Percentiles rank a stretch among this genome's conserved stretches.
Conservation (phyloP, 2,329 filamentous ascomycete species). For the Aspergillus pseudoglaucus region DNA sequence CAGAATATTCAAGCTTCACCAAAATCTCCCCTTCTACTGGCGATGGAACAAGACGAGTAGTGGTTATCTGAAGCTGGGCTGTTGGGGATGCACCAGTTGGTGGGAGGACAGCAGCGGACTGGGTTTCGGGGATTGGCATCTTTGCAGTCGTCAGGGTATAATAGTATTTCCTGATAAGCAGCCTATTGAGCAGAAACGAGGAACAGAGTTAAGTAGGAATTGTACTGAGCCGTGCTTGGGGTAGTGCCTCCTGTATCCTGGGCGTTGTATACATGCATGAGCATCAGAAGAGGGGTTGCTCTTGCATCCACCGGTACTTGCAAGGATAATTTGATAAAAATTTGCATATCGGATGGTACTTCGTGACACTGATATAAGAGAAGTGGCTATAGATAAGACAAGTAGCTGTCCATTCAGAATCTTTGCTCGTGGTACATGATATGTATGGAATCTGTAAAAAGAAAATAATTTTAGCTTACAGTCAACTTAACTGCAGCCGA, state of each 20-base stretch:
- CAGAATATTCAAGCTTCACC: constrained; percentile 43
- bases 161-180: background rate
- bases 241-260: background rate
- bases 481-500: too few species aligned
- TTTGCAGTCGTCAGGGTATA: background rate
- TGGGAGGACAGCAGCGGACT: constrained; percentile 27
- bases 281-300: background rate
- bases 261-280: background rate
- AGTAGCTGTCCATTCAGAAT: too few species aligned
- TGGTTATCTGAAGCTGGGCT: constrained; percentile 18
- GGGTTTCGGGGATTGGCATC: constrained; percentile 18
- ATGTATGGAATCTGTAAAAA: too few species aligned
- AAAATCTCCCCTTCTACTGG: constrained; percentile 38
- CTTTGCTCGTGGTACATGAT: too few species aligned
- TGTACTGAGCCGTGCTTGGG: background rate
- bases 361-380: too few species aligned
- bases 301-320: too few species aligned
- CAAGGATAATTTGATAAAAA: too few species aligned
- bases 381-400: too few species aligned
- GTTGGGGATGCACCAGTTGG: constrained; percentile 13
- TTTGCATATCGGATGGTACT: too few species aligned
- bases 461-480: too few species aligned
- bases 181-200: background rate
- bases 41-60: constrained; percentile 26
- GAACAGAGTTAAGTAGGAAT: background rate